phyloP scores from a whole-genome alignment of 2,329 filamentous ascomycete genomes.

The Arthrinium phaeospermum region DNA sequence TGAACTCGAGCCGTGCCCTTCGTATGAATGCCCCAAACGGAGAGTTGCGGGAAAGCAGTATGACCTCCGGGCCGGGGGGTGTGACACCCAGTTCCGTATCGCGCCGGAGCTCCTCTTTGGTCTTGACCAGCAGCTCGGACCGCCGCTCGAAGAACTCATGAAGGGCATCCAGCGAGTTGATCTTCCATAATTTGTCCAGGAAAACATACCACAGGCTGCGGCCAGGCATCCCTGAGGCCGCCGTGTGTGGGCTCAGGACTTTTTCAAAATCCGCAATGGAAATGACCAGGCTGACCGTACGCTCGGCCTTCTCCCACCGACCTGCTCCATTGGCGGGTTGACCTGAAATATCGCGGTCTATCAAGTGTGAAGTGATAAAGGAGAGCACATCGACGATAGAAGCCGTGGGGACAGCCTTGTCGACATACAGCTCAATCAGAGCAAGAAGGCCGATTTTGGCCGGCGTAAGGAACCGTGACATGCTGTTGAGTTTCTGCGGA shows the following conservation, averaged over 20 bases:
- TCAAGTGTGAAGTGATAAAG: slow-evolving; percentile 76
- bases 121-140: slow-evolving; percentile 62
- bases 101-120: slow-evolving; percentile 63
- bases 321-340: slow-evolving; percentile 36
- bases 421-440: slow-evolving; percentile 81
- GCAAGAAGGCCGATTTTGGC: slow-evolving; percentile 84
- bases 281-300: slow-evolving; percentile 57
- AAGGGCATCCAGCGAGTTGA: slow-evolving; percentile 83
- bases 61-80: slow-evolving; percentile 53
- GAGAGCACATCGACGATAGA: slow-evolving; percentile 79
- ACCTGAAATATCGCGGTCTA: slow-evolving; percentile 52
- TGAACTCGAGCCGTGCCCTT: slow-evolving; percentile 78
- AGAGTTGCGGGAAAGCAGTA: slow-evolving; percentile 73
- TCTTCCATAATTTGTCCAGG: slow-evolving; percentile 79
- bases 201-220: slow-evolving; percentile 88
- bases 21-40: slow-evolving; percentile 84
- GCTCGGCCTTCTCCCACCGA: slow-evolving; percentile 56
- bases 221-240: slow-evolving; percentile 68
- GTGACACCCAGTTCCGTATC: slow-evolving; percentile 59
- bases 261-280: slow-evolving; percentile 65
- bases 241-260: slow-evolving; percentile 57
- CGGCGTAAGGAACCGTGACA: slow-evolving; percentile 87
- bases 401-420: slow-evolving; percentile 69
- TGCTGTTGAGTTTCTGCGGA: slow-evolving; percentile 41
- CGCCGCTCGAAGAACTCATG: slow-evolving; percentile 74